Conservation (phyloP, 1,139 yeast species). For the Candida labiduridarum region DNA sequence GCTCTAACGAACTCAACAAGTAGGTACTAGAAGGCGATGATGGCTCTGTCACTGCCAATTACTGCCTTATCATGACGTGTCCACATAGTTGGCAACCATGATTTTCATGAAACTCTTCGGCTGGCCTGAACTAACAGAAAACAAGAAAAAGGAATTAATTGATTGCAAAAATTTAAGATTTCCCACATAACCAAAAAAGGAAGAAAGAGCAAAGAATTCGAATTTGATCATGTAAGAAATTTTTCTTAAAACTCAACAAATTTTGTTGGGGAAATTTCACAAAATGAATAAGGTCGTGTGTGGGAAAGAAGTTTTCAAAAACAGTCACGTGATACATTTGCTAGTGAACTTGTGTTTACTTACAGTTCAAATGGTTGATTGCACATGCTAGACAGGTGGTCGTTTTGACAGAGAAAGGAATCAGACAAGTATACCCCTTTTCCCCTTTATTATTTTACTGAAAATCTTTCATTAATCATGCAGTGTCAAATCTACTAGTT, state of each 20-base stretch:
- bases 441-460: too few species aligned
- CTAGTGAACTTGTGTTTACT: background rate
- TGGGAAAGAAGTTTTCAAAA: background rate
- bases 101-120: background rate
- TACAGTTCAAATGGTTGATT: too few species aligned
- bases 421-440: too few species aligned
- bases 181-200: background rate
- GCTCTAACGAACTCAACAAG: background rate
- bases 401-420: too few species aligned
- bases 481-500: too few species aligned
- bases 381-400: too few species aligned
- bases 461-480: too few species aligned
- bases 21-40: background rate
- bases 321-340: background rate
- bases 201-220: background rate
- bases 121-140: background rate
- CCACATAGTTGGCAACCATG: too few species aligned
- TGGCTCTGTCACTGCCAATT: too few species aligned
- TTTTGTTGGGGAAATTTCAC: background rate
- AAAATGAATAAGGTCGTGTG: background rate
- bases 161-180: conserved; percentile 2
- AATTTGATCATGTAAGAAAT: background rate
- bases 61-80: too few species aligned
- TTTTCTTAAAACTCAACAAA: conserved; percentile 1
- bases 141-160: background rate